Conservation (phyloP, 2,329 filamentous ascomycete genomes). For the Paracoccidioides lutzii region DNA sequence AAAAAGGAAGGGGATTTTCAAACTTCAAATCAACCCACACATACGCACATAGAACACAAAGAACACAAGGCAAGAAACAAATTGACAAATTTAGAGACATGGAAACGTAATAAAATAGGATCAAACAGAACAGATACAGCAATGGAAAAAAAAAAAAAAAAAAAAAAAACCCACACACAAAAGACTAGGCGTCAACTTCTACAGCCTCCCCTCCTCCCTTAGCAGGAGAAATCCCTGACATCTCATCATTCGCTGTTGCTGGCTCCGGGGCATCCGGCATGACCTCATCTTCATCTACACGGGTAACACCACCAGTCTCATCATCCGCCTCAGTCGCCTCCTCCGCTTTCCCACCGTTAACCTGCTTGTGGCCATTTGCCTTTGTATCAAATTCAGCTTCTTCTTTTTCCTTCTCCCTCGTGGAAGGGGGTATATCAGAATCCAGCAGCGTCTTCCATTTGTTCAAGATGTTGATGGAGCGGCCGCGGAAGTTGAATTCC, state of each 20-base stretch:
- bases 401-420: conserved; percentile 16
- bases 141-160: background rate
- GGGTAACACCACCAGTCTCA: conserved; percentile 14
- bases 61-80: background rate
- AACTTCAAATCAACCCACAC: background rate
- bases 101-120: background rate
- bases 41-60: background rate
- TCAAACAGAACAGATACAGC: background rate
- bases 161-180: background rate
- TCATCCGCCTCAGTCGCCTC: conserved; percentile 19
- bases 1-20: background rate
- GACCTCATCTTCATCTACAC: conserved; percentile 6
- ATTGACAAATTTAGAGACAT: background rate
- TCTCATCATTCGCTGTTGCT: conserved; percentile 3
- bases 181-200: conserved; percentile 3
- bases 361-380: conserved; percentile 28
- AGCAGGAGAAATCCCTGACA: background rate
- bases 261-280: conserved; percentile 9
- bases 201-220: conserved; percentile 4
- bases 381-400: conserved; percentile 35
- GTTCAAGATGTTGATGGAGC: conserved; percentile 65
- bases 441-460: conserved; percentile 82
- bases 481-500: conserved; percentile 76
- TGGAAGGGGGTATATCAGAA: conserved; percentile 36
- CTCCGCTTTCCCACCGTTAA: conserved; percentile 23